Conservation (phyloP, 345 rosid genomes). For the Noccaea bulbosa region DNA sequence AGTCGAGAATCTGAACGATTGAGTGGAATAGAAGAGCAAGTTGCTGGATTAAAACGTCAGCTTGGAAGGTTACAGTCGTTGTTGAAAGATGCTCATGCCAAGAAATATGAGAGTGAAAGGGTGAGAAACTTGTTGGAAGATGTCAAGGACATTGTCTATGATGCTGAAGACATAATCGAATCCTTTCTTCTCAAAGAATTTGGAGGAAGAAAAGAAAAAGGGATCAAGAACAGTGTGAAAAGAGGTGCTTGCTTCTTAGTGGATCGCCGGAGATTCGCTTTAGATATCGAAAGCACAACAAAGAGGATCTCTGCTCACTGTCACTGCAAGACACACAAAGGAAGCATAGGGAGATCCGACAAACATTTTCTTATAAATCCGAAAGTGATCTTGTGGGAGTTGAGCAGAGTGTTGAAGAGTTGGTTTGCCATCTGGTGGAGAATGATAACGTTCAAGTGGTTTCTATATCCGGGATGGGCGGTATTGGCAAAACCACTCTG, state of each 20-base stretch:
- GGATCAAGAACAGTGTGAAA: conserved; percentile 15
- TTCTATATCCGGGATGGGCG: conserved; percentile 57
- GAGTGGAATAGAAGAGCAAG: conserved; percentile 15
- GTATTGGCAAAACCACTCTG: conserved; percentile 58
- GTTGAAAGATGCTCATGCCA: conserved; percentile 41
- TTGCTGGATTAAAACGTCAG: conserved; percentile 30
- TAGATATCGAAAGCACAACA: conserved; percentile 30
- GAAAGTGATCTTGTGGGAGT: conserved; percentile 50
- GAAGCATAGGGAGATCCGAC: conserved; percentile 31
- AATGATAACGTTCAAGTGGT: conserved; percentile 26
- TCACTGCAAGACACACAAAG: conserved; percentile 20
- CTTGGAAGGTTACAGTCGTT: conserved; percentile 41
- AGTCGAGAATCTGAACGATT: conserved; percentile 20
- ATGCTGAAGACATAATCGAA: conserved; percentile 45
- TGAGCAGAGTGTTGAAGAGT: conserved; percentile 33
- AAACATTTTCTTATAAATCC: conserved; percentile 34
- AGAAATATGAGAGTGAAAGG: conserved; percentile 41
- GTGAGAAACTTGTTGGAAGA: conserved; percentile 43
- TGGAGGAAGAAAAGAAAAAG: conserved; percentile 1
- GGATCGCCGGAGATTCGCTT: conserved; percentile 1
- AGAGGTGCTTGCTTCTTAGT: conserved; percentile 13
- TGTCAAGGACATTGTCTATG: conserved; percentile 38
- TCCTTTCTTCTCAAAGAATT: conserved; percentile 24
- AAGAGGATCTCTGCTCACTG: conserved; percentile 33
- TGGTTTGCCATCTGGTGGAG: conserved; percentile 34